Evolutionary conservation across 1,139 yeast species (phyloP).

Genomic region (Fermentozyma sake): DNA sequence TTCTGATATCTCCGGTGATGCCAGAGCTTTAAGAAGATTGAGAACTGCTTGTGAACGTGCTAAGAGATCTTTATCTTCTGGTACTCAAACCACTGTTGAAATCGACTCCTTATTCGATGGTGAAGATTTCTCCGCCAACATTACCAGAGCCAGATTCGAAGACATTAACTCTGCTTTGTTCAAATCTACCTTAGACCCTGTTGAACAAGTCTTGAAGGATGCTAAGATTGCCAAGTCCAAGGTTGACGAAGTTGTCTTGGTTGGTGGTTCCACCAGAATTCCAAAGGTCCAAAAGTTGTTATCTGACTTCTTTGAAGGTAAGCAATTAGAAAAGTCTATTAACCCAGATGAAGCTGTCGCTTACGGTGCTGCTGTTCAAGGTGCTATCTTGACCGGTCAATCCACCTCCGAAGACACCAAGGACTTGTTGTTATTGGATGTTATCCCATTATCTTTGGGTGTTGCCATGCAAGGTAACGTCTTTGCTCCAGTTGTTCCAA

Average conservation of each 20-base stretch:
- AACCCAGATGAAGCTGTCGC: constrained; percentile 99
- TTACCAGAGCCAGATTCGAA: constrained; percentile 99
- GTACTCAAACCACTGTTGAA: constrained; percentile 94
- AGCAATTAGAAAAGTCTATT: constrained; percentile 91
- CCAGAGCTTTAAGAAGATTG: constrained; percentile 96
- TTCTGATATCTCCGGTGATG: constrained; percentile 84
- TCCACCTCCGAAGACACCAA: constrained; percentile 95
- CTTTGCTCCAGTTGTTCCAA: constrained; percentile 98
- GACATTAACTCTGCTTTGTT: constrained; percentile 93
- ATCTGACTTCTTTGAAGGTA: constrained; percentile 97
- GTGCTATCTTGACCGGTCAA: constrained; percentile 98
- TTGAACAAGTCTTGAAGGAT: constrained; percentile 96
- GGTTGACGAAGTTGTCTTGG: constrained; percentile 94
- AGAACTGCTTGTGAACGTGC: constrained; percentile 99
- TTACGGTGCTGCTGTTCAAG: constrained; percentile 99
- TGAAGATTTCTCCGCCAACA: constrained; percentile 92
- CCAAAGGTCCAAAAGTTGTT: constrained; percentile 98
- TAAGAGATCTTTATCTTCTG: constrained; percentile 96
- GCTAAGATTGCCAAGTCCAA: constrained; percentile 85
- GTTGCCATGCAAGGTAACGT: constrained; percentile 99
- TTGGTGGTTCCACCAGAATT: constrained; percentile 99
- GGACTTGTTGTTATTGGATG: constrained; percentile 96
- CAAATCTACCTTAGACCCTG: constrained; percentile 96
- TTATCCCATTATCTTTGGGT: constrained; percentile 98
- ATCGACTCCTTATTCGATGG: constrained; percentile 96